Conservation (phyloP, 345 rosid genomes). For the Streptanthus diversifolius region DNA sequence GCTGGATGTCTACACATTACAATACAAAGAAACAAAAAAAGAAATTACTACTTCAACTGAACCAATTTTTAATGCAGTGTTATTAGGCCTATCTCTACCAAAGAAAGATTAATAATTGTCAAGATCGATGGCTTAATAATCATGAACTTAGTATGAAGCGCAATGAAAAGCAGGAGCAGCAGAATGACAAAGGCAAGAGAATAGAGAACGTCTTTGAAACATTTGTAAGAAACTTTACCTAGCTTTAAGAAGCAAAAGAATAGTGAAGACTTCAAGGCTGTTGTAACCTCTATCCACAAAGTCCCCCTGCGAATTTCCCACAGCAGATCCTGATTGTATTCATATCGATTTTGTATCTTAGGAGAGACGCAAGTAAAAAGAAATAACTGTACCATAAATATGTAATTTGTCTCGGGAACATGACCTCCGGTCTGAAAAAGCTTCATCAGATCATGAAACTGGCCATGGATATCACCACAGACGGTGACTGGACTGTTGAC, state of each 20-base stretch:
- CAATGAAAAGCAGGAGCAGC: not conserved
- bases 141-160: not conserved
- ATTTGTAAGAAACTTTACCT: slow-evolving; percentile 41
- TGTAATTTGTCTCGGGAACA: slow-evolving; percentile 96
- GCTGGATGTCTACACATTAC: slow-evolving; percentile 79
- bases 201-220: not conserved
- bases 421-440: slow-evolving; percentile 98
- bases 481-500: slow-evolving; percentile 99
- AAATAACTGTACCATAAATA: slow-evolving; percentile 66
- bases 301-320: slow-evolving; percentile 59
- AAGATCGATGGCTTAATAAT: not conserved
- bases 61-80: not conserved
- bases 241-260: slow-evolving; percentile 93
- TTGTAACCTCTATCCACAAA: slow-evolving; percentile 94
- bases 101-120: not conserved
- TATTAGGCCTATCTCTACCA: not conserved
- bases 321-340: not conserved
- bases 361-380: not conserved
- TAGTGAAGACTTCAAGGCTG: slow-evolving; percentile 91
- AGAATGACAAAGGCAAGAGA: not conserved
- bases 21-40: not conserved
- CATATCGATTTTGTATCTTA: not conserved
- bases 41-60: not conserved
- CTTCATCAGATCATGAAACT: slow-evolving; percentile 98
- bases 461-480: slow-evolving; percentile 98